phyloP scores from a whole-genome alignment of 1,284 basidiomycete species.

The Porodaedalea pini region DNA sequence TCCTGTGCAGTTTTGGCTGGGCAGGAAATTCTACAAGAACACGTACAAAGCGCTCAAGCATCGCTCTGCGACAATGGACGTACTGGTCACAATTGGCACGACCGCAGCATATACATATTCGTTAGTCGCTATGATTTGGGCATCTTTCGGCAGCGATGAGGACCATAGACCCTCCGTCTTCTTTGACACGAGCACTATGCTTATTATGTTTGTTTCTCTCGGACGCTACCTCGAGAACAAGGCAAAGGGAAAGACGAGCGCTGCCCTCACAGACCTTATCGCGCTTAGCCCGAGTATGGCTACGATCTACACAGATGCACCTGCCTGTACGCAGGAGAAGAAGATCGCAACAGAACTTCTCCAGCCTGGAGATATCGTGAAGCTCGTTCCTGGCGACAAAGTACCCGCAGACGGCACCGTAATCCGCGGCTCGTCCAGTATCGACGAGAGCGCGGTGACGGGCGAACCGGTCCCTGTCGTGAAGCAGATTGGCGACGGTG shows the following conservation, averaged over 20 bases:
- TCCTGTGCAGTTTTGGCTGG: conserved; percentile 93
- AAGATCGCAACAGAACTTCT: conserved; percentile 93
- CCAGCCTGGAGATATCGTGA: conserved; percentile 90
- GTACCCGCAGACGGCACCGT: conserved; percentile 95
- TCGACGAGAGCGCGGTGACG: conserved; percentile 97
- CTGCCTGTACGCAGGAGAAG: conserved; percentile 78
- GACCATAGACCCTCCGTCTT: conserved; percentile 84
- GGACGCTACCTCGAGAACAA: conserved; percentile 95
- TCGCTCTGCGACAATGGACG: conserved; percentile 92
- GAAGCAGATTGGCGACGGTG: conserved; percentile 78
- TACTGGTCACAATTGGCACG: conserved; percentile 93
- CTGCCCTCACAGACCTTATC: conserved; percentile 95
- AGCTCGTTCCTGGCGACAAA: conserved; percentile 95
- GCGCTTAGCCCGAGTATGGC: conserved; percentile 92
- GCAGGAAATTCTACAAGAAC: conserved; percentile 81
- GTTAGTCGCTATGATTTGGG: conserved; percentile 64
- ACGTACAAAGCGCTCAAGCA: conserved; percentile 92
- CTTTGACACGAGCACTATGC: conserved; percentile 99
- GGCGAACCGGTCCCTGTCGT: conserved; percentile 91
- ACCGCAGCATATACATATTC: conserved; percentile 94
- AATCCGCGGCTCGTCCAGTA: conserved; percentile 76
- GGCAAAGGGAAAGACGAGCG: conserved; percentile 96
- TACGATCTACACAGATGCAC: conserved; percentile 86
- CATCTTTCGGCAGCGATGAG: conserved; percentile 55
- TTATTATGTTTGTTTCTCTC: conserved; percentile 95